Base-by-base conservation (phyloP, 73 alveolate genomes). In the Stentor roeselii region DNA sequence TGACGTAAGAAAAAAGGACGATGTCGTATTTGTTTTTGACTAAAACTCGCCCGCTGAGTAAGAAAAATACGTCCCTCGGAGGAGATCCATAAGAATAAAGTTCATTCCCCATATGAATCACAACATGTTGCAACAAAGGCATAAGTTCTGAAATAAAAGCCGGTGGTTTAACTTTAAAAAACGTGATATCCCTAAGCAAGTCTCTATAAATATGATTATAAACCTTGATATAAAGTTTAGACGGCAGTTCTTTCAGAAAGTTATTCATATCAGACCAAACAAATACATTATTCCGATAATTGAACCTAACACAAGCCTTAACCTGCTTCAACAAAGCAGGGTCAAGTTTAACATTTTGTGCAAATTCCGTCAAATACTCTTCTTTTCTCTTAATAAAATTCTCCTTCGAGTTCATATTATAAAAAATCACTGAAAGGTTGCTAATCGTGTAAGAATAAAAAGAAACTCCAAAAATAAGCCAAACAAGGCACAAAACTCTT, bases 361-460 rank as follows among this genome's bases (percentile, higher is more conserved):
- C 89, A 40, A 86, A 89, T 30, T 89, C 94, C 32, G 40, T 50
- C 39, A 91, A 83, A 42, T 86, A 87, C 39, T 83, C 83, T 41
- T 88, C 82, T 67, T 89, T 91, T 39, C 76, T 38, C 42, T 85
- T 75, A 41, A 91, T 76, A 3, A 75, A 59, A 59, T 83, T 75
- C 21, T 42, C 78, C 58, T 86, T 91, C 60, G 90, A 82, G 60
- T 88, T 92, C 92, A 91, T 88, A 21, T 87, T 84, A 11, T 91
- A 87, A 36, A 91, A 75, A 42, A 91, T 86, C 38, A 86, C 60
- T 59, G 91, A 80, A 3, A 91, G 82, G 74, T 89, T 88, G 36
- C 94, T 90, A 61, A 91, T 88, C 36, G 96, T 84, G 76, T 87
- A 88, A 39, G 94, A 83, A 78, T 91, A 91, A 77, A 88, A 88